phyloP scores from a whole-genome alignment of 2,329 filamentous ascomycete species.

The Didymella pinodella region DNA sequence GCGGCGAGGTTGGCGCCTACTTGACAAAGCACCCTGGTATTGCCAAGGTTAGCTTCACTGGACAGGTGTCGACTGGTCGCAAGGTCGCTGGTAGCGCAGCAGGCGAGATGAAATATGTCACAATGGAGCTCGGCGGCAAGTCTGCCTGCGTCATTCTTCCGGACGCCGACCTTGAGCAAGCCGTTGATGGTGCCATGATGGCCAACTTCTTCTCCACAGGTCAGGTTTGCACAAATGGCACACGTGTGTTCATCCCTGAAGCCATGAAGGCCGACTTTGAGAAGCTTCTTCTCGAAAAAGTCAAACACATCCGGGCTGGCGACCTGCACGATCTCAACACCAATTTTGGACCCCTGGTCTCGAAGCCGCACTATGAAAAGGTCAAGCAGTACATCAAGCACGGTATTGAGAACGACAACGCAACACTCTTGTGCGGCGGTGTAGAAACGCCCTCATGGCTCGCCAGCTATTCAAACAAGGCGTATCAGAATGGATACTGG shows the following conservation, averaged over 20 bases:
- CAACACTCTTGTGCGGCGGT: conserved; percentile 77
- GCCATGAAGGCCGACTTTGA: conserved; percentile 74
- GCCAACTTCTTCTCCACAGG: conserved; percentile 92
- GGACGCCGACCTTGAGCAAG: conserved; percentile 78
- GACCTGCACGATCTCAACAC: conserved; percentile 74
- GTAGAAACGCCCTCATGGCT: conserved; percentile 63
- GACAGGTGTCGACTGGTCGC: conserved; percentile 82
- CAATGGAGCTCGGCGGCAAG: conserved; percentile 91
- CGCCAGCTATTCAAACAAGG: conserved; percentile 48
- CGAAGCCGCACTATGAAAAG: conserved; percentile 76
- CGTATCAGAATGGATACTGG: conserved; percentile 75
- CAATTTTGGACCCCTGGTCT: conserved; percentile 87
- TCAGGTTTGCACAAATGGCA: conserved; percentile 93
- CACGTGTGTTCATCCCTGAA: conserved; percentile 80
- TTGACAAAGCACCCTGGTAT: conserved; percentile 75
- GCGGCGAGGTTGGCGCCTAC: conserved; percentile 77
- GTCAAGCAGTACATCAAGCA: conserved; percentile 79
- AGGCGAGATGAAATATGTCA: conserved; percentile 85
- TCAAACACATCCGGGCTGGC: conserved; percentile 73
- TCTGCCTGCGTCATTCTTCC: conserved; percentile 81
- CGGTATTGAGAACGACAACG: conserved; percentile 76
- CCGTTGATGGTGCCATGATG: conserved; percentile 91
- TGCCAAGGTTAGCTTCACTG: conserved; percentile 89
- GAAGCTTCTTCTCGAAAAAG: conserved; percentile 71
- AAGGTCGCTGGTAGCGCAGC: conserved; percentile 81